A percentile compares a stretch with the other conserved stretches of the same genome.
Evolutionary conservation across 441 rosid species (phyloP).

Genomic region (Populus trichocarpa): DNA sequence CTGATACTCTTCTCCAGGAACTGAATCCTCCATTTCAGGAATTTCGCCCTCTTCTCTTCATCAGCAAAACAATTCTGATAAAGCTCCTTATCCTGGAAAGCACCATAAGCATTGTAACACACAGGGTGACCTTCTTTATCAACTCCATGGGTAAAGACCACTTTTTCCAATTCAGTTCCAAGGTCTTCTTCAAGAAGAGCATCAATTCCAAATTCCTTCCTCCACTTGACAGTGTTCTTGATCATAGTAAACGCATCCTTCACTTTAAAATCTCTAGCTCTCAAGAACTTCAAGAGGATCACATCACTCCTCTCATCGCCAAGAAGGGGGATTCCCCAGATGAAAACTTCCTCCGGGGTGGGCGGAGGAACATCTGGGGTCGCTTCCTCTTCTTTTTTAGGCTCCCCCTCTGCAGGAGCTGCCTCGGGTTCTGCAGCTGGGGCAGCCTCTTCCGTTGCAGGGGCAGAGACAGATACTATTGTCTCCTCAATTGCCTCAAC

Average conservation of each 20-base stretch:
- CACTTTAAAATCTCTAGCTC: slow-evolving; percentile 89
- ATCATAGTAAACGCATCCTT: slow-evolving; percentile 75
- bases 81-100: slow-evolving; percentile 70
- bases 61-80: slow-evolving; percentile 63
- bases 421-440: slow-evolving; percentile 13
- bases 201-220: slow-evolving; percentile 72
- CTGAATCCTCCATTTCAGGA: slow-evolving; percentile 81
- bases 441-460: slow-evolving; percentile 20
- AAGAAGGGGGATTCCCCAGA: slow-evolving; percentile 80
- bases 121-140: slow-evolving; percentile 80
- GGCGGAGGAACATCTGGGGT: slow-evolving; percentile 5
- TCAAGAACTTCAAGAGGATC: slow-evolving; percentile 66
- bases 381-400: not conserved
- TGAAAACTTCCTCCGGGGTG: slow-evolving; percentile 43
- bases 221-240: slow-evolving; percentile 73
- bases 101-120: slow-evolving; percentile 83
- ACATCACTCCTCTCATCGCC: slow-evolving; percentile 68
- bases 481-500: slow-evolving; percentile 59
- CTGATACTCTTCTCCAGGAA: slow-evolving; percentile 80
- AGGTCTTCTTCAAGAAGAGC: slow-evolving; percentile 68
- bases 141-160: slow-evolving; percentile 74
- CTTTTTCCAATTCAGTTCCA: slow-evolving; percentile 64
- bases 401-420: slow-evolving; percentile 24
- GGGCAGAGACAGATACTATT: slow-evolving; percentile 43
- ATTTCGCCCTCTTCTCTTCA: slow-evolving; percentile 65